These are phyloP conservation scores for Gossypium turneri DNA, from an alignment of 345 rosid genomes.

Conservation along the genomic window DNA sequence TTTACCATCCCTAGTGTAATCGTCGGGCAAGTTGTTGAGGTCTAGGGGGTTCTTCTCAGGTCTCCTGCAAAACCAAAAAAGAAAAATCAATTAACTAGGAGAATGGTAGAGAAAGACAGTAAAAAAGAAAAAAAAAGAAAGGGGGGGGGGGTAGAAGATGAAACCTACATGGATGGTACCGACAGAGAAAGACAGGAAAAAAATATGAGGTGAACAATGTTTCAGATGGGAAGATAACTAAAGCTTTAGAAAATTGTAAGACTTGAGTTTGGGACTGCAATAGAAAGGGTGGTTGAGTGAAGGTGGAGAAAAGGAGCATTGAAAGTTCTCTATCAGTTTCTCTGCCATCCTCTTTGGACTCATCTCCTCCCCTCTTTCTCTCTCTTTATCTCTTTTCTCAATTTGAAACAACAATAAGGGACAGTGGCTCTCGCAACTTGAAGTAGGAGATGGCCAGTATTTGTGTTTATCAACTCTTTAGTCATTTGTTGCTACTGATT, in stretches of 20 bases:
- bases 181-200: slow-evolving; percentile 40
- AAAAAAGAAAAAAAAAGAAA: slow-evolving; percentile 15
- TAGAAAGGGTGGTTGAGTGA: slow-evolving; percentile 57
- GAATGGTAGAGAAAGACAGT: background rate
- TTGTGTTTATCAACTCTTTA: background rate
- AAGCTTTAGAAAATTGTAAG: slow-evolving; percentile 45
- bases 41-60: slow-evolving; percentile 71
- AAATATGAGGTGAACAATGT: slow-evolving; percentile 21
- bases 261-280: slow-evolving; percentile 80
- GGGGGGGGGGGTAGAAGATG: slow-evolving; percentile 22
- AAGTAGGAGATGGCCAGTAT: slow-evolving; percentile 29
- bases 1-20: slow-evolving; percentile 53
- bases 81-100: background rate
- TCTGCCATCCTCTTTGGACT: slow-evolving; percentile 54
- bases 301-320: slow-evolving; percentile 55
- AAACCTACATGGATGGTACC: slow-evolving; percentile 82
- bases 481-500: background rate
- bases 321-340: slow-evolving; percentile 92
- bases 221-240: slow-evolving; percentile 42
- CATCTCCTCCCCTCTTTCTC: slow-evolving; percentile 24
- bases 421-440: slow-evolving; percentile 79
- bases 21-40: slow-evolving; percentile 98
- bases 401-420: slow-evolving; percentile 37
- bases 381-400: slow-evolving; percentile 23
- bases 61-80: slow-evolving; percentile 49